These are phyloP conservation scores for Macrotyloma uniflorum DNA, from an alignment of 306 rosid genomes.

Conservation along the genomic window DNA sequence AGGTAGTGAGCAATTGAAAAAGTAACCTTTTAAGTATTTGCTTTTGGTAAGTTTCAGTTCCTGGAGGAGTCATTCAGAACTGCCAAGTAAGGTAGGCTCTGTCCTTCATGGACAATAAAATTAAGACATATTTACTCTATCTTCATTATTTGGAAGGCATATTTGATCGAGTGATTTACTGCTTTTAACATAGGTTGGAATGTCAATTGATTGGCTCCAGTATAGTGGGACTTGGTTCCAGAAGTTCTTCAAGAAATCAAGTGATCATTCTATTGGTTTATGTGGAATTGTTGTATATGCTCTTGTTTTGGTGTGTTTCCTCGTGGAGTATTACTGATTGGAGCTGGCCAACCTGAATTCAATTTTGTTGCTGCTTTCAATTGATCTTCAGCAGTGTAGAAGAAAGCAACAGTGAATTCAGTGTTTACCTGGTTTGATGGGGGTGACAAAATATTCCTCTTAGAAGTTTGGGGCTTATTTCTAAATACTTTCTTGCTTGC, in stretches of 20 bases:
- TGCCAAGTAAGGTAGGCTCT: conserved; percentile 66
- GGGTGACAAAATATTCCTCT: conserved; percentile 51
- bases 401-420: conserved; percentile 66
- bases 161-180: conserved; percentile 78
- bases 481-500: conserved; percentile 56
- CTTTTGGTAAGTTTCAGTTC: conserved; percentile 59
- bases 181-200: conserved; percentile 92
- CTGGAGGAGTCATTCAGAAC: conserved; percentile 46
- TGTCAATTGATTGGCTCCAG: conserved; percentile 57
- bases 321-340: conserved; percentile 70
- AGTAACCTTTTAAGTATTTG: conserved; percentile 24
- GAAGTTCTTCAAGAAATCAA: conserved; percentile 75
- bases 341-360: conserved; percentile 53
- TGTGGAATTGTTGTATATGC: conserved; percentile 61
- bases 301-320: conserved; percentile 70
- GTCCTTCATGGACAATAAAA: conserved; percentile 55
- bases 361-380: conserved; percentile 75
- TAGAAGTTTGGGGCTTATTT: conserved; percentile 40
- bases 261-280: conserved; percentile 60
- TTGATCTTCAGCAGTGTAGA: conserved; percentile 73
- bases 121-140: conserved; percentile 43
- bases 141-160: conserved; percentile 45
- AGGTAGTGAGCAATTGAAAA: neutral
- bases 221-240: conserved; percentile 74
- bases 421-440: conserved; percentile 62